Base-by-base conservation (phyloP, 495 filamentous ascomycete genomes). In the Neurospora sp. region DNA sequence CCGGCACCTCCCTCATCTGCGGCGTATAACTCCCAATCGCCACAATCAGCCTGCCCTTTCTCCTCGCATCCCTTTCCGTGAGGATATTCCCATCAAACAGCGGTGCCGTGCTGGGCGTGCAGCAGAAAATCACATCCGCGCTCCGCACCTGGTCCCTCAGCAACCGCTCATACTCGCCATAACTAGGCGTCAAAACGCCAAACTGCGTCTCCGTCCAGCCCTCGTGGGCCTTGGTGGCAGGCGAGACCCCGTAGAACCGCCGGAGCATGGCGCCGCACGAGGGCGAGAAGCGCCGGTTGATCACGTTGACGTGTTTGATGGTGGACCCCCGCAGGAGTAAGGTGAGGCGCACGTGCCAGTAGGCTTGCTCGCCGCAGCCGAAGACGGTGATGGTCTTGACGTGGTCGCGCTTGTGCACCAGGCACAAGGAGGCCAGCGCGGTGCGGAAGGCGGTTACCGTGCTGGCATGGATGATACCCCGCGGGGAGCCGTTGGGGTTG, bases 401-500 rank as follows among this genome's bases (percentile, higher is more conserved):
- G 68, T 85, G 82, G 53, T 85, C 81, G 69, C 96, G 92, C 75
- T 88, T 90, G 69, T 85, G 87, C 68, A 98, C 87, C 0, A 97
- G 85, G 78, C 93, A 88, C 27, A 90, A 87, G 2, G 92, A 90
- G 0, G 91, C 90, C 40, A 98, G 87, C 1, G 96, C 95, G 3
- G 96, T 98, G 73, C 96, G 93, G 83, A 97, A 99, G 9, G 93
- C 93, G 3, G 96, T 98, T 16, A 98, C 79, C 72, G 94, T 92
- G 78, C 90, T 87, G 22, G 95, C 96, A 77, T 94, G 92, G 59
- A 99, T 84, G 73, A 98, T 83, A 10, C 90, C 96, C 40, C 91
- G 85, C 1, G 94, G 92, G 20, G 86, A 80, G 75, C 95, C 94
- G 10, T 85, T 74, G 22, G 83, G 82, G 8, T 79, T 75, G 78